Evolutionary conservation across 306 rosid genomes (phyloP).

Genomic region (Castanospermum australe): DNA sequence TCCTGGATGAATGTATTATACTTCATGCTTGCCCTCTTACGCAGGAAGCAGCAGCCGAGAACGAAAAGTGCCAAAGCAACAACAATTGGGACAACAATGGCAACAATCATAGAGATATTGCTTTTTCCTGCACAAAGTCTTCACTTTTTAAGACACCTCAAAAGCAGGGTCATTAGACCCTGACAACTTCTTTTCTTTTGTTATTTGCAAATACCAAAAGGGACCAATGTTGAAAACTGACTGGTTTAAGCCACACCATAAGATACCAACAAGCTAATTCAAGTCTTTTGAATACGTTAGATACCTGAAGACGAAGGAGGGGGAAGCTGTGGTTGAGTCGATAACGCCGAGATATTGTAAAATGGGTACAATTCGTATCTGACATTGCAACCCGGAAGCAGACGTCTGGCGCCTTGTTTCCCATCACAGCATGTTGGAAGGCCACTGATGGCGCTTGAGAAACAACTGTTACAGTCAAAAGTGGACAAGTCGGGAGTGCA

Average conservation of each 20-base stretch:
- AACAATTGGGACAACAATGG: constrained; percentile 36
- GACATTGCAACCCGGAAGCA: constrained; percentile 38
- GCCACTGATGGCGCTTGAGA: constrained; percentile 20
- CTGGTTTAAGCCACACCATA: background rate
- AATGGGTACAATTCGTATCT: constrained; percentile 40
- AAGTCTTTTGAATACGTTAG: background rate
- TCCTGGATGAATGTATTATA: background rate
- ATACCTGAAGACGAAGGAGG: constrained; percentile 37
- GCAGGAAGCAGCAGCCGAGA: constrained; percentile 37
- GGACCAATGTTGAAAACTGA: background rate
- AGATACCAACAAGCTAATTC: background rate
- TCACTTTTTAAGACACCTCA: background rate
- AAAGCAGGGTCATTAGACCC: background rate
- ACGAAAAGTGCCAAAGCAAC: constrained; percentile 22
- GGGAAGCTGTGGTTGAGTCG: background rate
- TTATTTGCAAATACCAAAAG: no score
- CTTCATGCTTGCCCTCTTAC: constrained; percentile 36
- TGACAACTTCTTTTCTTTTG: no score
- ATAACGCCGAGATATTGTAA: constrained; percentile 23
- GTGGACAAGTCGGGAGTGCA: constrained; percentile 37
- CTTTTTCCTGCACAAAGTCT: constrained; percentile 33
- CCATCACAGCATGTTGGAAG: constrained; percentile 37
- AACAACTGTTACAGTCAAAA: constrained; percentile 26
- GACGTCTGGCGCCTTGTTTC: constrained; percentile 31
- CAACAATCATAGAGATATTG: constrained; percentile 25